Base-by-base conservation (phyloP, 2,329 filamentous ascomycete genomes). In the Colletotrichum caudatum region DNA sequence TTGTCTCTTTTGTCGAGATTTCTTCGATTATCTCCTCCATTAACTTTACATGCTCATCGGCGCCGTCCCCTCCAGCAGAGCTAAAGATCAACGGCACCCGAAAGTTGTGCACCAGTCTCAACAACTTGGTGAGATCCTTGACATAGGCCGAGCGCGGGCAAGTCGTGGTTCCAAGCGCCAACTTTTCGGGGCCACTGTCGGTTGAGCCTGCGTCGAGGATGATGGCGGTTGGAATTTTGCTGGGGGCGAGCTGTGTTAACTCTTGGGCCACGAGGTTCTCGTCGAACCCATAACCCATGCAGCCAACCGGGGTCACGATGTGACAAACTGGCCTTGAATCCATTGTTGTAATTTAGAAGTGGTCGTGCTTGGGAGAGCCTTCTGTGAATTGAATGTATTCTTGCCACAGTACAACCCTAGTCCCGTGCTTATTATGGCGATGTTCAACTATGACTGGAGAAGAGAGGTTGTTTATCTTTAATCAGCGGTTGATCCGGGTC, bases 221-320 rank as follows among this genome's bases (percentile, higher is more conserved):
- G 9, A 81, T 78, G 18, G 79, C 80, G 0, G 78, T 78, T 0
- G 81, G 81, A 0, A 76, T 71, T 0, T 76, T 77, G 0, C 66
- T 80, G 18, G 77, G 64, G 1, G 77, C 74, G 3, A 82, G 75
- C 0, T 39, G 61, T 0, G 75, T 71, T 0, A 83, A 75, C 4
- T 77, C 77, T 0, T 69, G 29, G 0, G 66, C 54, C 0, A 75
- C 80, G 29, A 80, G 76, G 0, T 74, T 72, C 39, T 81, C 79
- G 62, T 83, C 76, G 58, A 85, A 82, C 35, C 85, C 85, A 69
- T 86, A 87, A 6, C 85, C 85, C 9, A 87, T 76, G 83, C 85
- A 86, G 39, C 83, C 85, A 18, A 85, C 81, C 0, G 85, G 84
- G 0, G 85, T 83, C 2, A 86, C 74, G 54, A 87, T 84, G 12